phyloP scores from a whole-genome alignment of 2,329 filamentous ascomycete species.

The Rosellinia necatrix region DNA sequence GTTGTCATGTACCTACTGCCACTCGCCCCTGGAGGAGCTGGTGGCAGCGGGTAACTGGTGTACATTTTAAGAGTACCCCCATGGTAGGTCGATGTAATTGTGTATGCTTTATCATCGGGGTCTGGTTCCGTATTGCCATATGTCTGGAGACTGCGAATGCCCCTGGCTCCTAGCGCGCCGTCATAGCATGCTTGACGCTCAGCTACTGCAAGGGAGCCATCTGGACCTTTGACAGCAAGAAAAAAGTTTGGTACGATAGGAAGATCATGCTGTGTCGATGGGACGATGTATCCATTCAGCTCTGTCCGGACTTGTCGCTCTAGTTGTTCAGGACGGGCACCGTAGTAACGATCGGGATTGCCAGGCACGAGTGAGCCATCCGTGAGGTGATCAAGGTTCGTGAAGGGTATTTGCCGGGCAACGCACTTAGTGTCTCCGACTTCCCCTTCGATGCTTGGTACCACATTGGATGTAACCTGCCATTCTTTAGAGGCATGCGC shows the following conservation, averaged over 20 bases:
- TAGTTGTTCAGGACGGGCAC: slow-evolving; percentile 7
- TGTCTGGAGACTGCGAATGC: slow-evolving; percentile 40
- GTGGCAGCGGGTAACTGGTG: slow-evolving; percentile 3
- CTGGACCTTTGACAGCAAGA: slow-evolving; percentile 20
- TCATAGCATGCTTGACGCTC: slow-evolving; percentile 40
- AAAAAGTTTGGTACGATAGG: slow-evolving; percentile 31
- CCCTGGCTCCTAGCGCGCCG: slow-evolving; percentile 40
- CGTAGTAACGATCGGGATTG: slow-evolving; percentile 15
- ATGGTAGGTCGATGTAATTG: slow-evolving; percentile 16
- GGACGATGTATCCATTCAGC: slow-evolving; percentile 27
- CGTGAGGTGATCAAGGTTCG: slow-evolving; percentile 7
- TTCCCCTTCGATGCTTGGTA: slow-evolving; percentile 7
- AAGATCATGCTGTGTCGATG: slow-evolving; percentile 21
- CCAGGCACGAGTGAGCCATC: slow-evolving; percentile 9
- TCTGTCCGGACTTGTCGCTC: neutral
- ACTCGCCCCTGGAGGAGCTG: neutral
- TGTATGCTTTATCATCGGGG: slow-evolving; percentile 12
- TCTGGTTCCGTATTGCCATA: slow-evolving; percentile 31
- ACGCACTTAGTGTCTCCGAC: neutral
- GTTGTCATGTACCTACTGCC: slow-evolving; percentile 4
- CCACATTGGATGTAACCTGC: neutral
- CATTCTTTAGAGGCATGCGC: neutral
- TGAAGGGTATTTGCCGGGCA: slow-evolving; percentile 6
- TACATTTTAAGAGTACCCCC: neutral
- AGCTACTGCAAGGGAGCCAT: slow-evolving; percentile 35